Evolutionary conservation across 805 yeast species (phyloP).

Genomic region (Suhomyces xylopsoci): DNA sequence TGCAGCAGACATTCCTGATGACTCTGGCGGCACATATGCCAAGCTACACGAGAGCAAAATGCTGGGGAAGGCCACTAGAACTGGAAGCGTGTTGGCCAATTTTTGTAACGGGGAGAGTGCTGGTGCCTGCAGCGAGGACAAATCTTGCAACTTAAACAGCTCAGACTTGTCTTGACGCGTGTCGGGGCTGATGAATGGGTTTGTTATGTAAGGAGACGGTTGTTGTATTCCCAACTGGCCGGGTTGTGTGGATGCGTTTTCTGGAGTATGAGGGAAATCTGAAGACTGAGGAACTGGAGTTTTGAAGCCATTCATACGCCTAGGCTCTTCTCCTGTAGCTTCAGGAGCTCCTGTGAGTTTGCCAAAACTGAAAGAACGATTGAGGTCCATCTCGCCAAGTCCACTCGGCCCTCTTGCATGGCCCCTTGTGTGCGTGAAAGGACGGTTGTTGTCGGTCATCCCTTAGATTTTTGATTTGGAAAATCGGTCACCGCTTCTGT

Average conservation of each 20-base stretch:
- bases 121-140: not conserved
- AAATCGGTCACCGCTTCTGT: not conserved
- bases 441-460: not conserved
- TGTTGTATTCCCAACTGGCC: not conserved
- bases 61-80: constrained; percentile 31
- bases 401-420: constrained; percentile 1
- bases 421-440: not conserved
- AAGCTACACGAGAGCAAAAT: constrained; percentile 24
- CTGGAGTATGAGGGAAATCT: not conserved
- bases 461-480: not conserved
- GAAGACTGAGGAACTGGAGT: not conserved
- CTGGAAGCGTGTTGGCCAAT: constrained; percentile 29
- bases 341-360: not conserved
- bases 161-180: not conserved
- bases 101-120: not conserved
- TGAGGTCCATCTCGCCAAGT: not conserved
- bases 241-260: not conserved
- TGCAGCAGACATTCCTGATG: not conserved
- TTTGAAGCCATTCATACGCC: not conserved
- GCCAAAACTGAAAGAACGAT: constrained; percentile 2
- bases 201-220: not conserved
- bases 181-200: not conserved
- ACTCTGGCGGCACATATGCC: constrained; percentile 11
- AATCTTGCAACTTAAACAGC: not conserved
- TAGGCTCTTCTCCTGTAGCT: not conserved